These are phyloP conservation scores for Zygotorulaspora sp. DNA, from an alignment of 805 yeast species.

Conservation along the genomic window DNA sequence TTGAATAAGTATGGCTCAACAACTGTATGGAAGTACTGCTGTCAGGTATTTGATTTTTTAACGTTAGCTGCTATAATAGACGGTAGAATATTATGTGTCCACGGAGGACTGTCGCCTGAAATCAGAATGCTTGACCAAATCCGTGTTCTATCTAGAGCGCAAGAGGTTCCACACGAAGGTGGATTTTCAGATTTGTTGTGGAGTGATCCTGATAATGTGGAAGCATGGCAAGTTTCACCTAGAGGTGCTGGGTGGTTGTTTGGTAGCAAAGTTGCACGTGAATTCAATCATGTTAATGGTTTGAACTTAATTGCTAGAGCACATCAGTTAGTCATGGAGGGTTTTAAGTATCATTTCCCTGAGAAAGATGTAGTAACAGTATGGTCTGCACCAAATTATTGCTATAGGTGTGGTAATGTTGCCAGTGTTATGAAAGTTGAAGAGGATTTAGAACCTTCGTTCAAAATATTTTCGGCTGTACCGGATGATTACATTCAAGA, in stretches of 20 bases:
- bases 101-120: slow-evolving; percentile 96
- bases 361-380: slow-evolving; percentile 96
- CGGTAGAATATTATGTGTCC: slow-evolving; percentile 91
- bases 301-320: slow-evolving; percentile 88
- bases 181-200: slow-evolving; percentile 96
- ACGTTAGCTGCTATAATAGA: slow-evolving; percentile 95
- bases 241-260: slow-evolving; percentile 99
- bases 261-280: slow-evolving; percentile 90
- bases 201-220: slow-evolving; percentile 98
- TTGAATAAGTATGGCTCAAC: slow-evolving; percentile 88
- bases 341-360: slow-evolving; percentile 92
- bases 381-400: slow-evolving; percentile 96
- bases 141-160: slow-evolving; percentile 89
- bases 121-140: slow-evolving; percentile 96
- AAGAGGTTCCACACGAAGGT: slow-evolving; percentile 98
- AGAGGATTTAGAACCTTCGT: slow-evolving; percentile 79
- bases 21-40: slow-evolving; percentile 93
- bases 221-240: slow-evolving; percentile 97
- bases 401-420: slow-evolving; percentile 96
- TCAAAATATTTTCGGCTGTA: slow-evolving; percentile 92
- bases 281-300: slow-evolving; percentile 92
- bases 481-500: slow-evolving; percentile 62
- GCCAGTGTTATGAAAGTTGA: slow-evolving; percentile 97
- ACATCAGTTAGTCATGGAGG: slow-evolving; percentile 98
- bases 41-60: slow-evolving; percentile 91